Base-by-base conservation (phyloP, 179 eudicot genomes). In the Spergularia azorica region DNA sequence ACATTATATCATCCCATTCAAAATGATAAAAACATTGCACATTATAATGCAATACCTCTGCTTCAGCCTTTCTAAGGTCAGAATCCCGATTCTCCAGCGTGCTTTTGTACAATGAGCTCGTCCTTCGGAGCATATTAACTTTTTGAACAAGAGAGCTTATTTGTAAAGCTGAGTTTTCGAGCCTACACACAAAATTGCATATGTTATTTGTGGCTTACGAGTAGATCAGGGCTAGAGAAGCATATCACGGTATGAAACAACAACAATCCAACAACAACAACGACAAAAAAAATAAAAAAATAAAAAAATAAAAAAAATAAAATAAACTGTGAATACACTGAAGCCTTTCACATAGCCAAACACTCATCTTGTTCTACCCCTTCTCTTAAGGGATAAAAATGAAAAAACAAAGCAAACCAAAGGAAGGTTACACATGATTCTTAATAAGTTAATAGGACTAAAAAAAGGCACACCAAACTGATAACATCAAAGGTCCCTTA, bases 61-160 rank as follows among this genome's bases (percentile, higher is more conserved):
- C 81, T 82, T 95, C 99, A 60, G 99, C 99, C 86, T 80, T 87
- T 81, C 88, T 84, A 75, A 91, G 94, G 77, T 91, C 95, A 70
- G 84, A 78, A 67, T 72, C 72, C 82, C 81, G 85, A 83, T 74
- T 85, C 58, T 95, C 97, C 58, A 93, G 84, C 79, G 79, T 87
- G 71, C 90, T 86, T 77, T 85, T 90, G 91, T 89, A 87, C 70
- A 82, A 66, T 73, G 71, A 81, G 66, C 68, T 81, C 9, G 87
- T 83, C 77, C 80, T 88, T 79, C 86, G 88, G 21, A 86, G 83
- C 48, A 76, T 51, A 57, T 85, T 82, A 64, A 83, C 84, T 83
- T 86, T 86, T 76, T 82, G 77, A 67, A 76, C 72, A 67, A 95
- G 88, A 66, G 85, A 81, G 41, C 67, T 79, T 78, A 93, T 68